These are phyloP conservation scores for Metarhizium humberi DNA, from an alignment of 2,329 filamentous ascomycete genomes.

Conservation along the genomic window DNA sequence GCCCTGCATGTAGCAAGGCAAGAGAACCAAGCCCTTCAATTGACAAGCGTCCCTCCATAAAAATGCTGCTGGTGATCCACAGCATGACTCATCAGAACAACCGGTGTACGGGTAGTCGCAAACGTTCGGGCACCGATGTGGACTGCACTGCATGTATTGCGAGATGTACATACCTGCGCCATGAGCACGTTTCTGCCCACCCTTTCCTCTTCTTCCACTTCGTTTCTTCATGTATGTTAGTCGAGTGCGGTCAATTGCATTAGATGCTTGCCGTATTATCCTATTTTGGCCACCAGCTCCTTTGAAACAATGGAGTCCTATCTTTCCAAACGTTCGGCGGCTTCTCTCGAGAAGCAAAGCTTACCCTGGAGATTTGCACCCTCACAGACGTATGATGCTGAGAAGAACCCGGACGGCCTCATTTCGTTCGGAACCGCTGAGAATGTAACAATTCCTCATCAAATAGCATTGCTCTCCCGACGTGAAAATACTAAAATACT, in stretches of 20 bases:
- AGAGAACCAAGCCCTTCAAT: neutral
- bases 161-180: no score
- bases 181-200: no score
- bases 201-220: no score
- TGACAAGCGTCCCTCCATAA: neutral
- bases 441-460: constrained; percentile 20
- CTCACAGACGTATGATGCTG: constrained; percentile 25
- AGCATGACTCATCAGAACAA: neutral
- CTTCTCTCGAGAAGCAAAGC: constrained; percentile 14
- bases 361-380: constrained; percentile 25
- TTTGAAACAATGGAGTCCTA: constrained; percentile 5
- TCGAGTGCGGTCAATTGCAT: no score
- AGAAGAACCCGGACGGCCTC: constrained; percentile 29
- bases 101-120: no score
- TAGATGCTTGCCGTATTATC: no score
- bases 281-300: neutral
- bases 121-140: no score
- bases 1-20: neutral
- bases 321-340: constrained; percentile 15
- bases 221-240: no score
- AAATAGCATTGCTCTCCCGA: no score
- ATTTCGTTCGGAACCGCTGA: constrained; percentile 40
- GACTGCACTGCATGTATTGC: no score
- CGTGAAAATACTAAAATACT: neutral
- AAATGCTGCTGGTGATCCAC: neutral